Conservation (phyloP, 2,329 filamentous ascomycete species). For the Coniella vitis region DNA sequence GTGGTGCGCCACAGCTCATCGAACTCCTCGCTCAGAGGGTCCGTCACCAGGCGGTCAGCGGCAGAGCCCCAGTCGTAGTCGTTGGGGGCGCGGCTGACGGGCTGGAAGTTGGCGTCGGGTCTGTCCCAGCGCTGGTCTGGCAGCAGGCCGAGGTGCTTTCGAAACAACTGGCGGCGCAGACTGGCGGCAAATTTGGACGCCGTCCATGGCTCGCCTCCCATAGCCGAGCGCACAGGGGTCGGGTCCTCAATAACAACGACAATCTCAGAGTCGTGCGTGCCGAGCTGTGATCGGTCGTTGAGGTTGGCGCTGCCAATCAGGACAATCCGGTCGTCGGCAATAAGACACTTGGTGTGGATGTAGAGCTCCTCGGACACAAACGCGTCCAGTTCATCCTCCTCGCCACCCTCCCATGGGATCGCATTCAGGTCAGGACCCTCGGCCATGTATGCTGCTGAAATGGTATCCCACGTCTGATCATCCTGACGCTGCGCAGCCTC, state of each 20-base stretch:
- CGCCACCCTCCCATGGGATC: slow-evolving; percentile 66
- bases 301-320: slow-evolving; percentile 85
- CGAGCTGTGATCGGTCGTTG: slow-evolving; percentile 84
- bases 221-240: slow-evolving; percentile 59
- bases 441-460: slow-evolving; percentile 79
- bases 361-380: slow-evolving; percentile 96
- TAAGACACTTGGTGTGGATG: slow-evolving; percentile 84
- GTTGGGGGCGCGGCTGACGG: slow-evolving; percentile 64
- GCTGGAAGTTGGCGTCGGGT: slow-evolving; percentile 68
- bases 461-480: slow-evolving; percentile 62
- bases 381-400: slow-evolving; percentile 72
- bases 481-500: slow-evolving; percentile 52
- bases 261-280: slow-evolving; percentile 88
- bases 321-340: slow-evolving; percentile 78
- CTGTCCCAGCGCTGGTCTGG: slow-evolving; percentile 63
- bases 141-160: slow-evolving; percentile 83
- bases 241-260: slow-evolving; percentile 83
- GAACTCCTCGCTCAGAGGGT: slow-evolving; percentile 66
- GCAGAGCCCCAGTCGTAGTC: slow-evolving; percentile 64
- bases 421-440: slow-evolving; percentile 60
- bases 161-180: slow-evolving; percentile 78
- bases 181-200: slow-evolving; percentile 73
- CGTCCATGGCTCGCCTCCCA: slow-evolving; percentile 65
- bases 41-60: slow-evolving; percentile 61
- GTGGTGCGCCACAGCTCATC: slow-evolving; percentile 64